Conservation (phyloP, 164 flowering plant species). For the Liriodendron chinense region DNA sequence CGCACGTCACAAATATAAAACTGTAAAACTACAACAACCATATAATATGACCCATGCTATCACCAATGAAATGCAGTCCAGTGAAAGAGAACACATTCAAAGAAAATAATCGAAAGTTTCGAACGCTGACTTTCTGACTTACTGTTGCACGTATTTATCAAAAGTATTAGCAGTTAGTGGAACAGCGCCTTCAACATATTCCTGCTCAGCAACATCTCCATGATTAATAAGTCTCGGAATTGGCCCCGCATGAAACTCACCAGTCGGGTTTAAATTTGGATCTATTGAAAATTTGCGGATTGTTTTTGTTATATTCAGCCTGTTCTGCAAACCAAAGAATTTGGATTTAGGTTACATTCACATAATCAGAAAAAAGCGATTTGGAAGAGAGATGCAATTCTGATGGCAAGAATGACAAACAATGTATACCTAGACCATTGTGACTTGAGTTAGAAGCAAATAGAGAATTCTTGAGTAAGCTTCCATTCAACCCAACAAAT, state of each 20-base stretch:
- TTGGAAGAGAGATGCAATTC: too few relatives aligned
- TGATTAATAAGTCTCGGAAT: constrained; percentile 49
- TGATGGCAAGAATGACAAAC: too few relatives aligned
- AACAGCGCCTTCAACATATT: constrained; percentile 67
- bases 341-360: constrained; percentile 11
- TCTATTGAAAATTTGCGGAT: constrained; percentile 81
- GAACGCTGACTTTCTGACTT: constrained; percentile 26
- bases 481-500: too few relatives aligned
- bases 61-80: neutral
- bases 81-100: neutral
- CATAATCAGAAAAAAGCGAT: neutral
- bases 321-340: constrained; percentile 63
- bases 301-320: constrained; percentile 93
- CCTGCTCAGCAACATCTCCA: constrained; percentile 80
- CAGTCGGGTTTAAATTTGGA: constrained; percentile 61
- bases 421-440: too few relatives aligned
- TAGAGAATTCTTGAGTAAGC: too few relatives aligned
- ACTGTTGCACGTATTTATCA: constrained; percentile 67
- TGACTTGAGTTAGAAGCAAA: too few relatives aligned
- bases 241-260: constrained; percentile 76
- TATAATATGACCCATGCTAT: too few relatives aligned
- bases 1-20: too few relatives aligned
- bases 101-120: neutral
- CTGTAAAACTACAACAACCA: too few relatives aligned
- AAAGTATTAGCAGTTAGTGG: constrained; percentile 46